A percentile compares a stretch with the other conserved stretches of the same genome.
Evolutionary conservation across 2,329 filamentous ascomycete species (phyloP).

Genomic region (Epichloe amarillans): DNA sequence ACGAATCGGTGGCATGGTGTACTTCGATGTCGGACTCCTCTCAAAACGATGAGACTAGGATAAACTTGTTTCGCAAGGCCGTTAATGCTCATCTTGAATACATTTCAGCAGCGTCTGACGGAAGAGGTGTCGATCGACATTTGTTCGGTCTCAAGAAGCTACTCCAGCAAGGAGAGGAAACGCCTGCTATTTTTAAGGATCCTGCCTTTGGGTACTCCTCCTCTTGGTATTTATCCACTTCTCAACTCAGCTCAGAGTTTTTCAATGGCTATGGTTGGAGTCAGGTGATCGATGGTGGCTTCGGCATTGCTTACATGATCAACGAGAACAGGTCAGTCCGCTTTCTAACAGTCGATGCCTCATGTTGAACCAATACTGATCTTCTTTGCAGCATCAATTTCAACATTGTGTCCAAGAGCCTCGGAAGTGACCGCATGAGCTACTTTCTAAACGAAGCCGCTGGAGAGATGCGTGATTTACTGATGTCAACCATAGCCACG

Average conservation of each 20-base stretch:
- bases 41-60: conserved; percentile 48
- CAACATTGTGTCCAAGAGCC: conserved; percentile 88
- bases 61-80: conserved; percentile 69
- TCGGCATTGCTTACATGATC: conserved; percentile 99
- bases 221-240: conserved; percentile 81
- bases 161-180: conserved; percentile 62
- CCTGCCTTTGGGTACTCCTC: conserved; percentile 71
- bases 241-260: conserved; percentile 87
- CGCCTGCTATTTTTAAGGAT: conserved; percentile 77
- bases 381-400: conserved; percentile 67
- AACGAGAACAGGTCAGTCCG: conserved; percentile 77
- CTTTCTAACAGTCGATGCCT: too few relatives aligned
- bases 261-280: conserved; percentile 99
- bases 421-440: conserved; percentile 87
- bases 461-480: conserved; percentile 72
- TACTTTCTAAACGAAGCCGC: conserved; percentile 93
- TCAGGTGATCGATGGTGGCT: conserved; percentile 91
- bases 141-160: conserved; percentile 95
- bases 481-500: conserved; percentile 64
- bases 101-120: conserved; percentile 77
- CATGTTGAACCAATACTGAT: conserved; percentile 2
- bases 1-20: conserved; percentile 86
- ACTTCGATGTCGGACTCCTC: conserved; percentile 64
- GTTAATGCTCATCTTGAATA: conserved; percentile 77
- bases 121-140: conserved; percentile 88